phyloP scores from a whole-genome alignment of 1,284 basidiomycete genomes.

The Puccinia novopanici region DNA sequence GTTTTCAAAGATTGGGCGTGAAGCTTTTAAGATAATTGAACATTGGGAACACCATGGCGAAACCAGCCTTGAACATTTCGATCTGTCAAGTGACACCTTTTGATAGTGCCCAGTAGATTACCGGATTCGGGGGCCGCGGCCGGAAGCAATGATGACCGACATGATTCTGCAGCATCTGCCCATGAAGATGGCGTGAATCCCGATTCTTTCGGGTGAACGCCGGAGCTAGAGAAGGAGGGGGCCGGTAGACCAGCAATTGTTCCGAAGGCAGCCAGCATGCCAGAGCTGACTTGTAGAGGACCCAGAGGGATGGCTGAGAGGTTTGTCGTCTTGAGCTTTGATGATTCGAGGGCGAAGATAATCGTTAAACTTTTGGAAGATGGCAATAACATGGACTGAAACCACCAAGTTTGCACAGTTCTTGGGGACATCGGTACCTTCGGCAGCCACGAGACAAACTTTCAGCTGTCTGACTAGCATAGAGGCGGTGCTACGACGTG shows the following conservation, averaged over 20 bases:
- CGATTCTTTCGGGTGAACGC: too few relatives aligned
- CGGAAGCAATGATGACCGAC: too few relatives aligned
- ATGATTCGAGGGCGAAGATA: constrained; percentile 86
- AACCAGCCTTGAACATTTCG: constrained; percentile 66
- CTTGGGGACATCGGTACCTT: constrained; percentile 80
- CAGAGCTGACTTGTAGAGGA: constrained; percentile 66
- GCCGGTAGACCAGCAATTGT: too few relatives aligned
- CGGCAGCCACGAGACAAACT: constrained; percentile 77
- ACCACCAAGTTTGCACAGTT: constrained; percentile 84
- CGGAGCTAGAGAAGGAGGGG: constrained; percentile 78
- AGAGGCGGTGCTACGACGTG: constrained; percentile 79
- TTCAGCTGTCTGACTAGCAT: constrained; percentile 81
- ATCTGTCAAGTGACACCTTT: constrained; percentile 55
- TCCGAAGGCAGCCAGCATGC: too few relatives aligned
- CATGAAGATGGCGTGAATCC: too few relatives aligned
- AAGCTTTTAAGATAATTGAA: constrained; percentile 86
- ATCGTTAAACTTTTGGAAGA: constrained; percentile 90
- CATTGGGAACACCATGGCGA: constrained; percentile 91
- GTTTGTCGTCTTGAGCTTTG: constrained; percentile 65
- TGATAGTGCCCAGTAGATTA: constrained; percentile 58
- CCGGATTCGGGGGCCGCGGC: too few relatives aligned
- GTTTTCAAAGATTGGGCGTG: constrained; percentile 92
- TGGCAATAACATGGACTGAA: constrained; percentile 93
- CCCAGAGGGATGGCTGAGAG: constrained; percentile 53
- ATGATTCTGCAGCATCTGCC: too few relatives aligned